Evolutionary conservation across 2,329 filamentous ascomycete species (phyloP).

Genomic region (Sporothrix pseudoabietina): DNA sequence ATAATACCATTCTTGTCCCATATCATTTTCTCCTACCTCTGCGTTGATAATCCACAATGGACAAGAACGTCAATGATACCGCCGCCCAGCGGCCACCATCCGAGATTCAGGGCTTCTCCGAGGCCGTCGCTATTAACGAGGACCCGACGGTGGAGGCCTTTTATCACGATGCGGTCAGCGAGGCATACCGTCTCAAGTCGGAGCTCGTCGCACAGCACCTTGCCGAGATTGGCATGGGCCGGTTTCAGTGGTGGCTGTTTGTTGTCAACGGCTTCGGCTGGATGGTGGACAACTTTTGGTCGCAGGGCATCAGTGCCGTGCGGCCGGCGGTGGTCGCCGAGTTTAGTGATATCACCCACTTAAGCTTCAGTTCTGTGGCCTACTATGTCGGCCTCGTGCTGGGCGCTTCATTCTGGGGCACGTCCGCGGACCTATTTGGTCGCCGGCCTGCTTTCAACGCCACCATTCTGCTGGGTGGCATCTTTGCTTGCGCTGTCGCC

Average conservation of each 20-base stretch:
- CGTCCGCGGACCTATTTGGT: conserved; percentile 36
- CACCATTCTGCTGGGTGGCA: conserved; percentile 48
- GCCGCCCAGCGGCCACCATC: conserved; percentile 7
- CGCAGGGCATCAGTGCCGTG: conserved; percentile 43
- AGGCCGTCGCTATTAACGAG: background rate
- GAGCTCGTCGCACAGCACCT: conserved; percentile 31
- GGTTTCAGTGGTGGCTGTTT: conserved; percentile 44
- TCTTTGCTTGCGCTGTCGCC: conserved; percentile 62
- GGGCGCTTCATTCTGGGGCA: conserved; percentile 51
- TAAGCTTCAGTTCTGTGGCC: conserved; percentile 43
- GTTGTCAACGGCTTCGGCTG: conserved; percentile 52
- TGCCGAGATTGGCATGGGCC: conserved; percentile 30
- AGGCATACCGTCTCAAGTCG: conserved; percentile 33
- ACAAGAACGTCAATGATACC: background rate
- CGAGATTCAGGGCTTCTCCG: background rate
- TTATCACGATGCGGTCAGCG: conserved; percentile 29
- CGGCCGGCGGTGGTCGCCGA: conserved; percentile 44
- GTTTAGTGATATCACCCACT: conserved; percentile 36
- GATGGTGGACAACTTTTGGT: conserved; percentile 50
- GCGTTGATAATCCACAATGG: background rate
- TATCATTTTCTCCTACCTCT: background rate
- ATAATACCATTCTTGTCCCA: background rate
- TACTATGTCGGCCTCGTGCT: conserved; percentile 49
- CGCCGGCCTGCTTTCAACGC: conserved; percentile 51
- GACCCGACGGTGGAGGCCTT: conserved; percentile 24